Evolutionary conservation across 2,329 filamentous ascomycete species (phyloP), one percentile per base, ranked within the genome.

Genomic region (Penicillium sp.): DNA sequence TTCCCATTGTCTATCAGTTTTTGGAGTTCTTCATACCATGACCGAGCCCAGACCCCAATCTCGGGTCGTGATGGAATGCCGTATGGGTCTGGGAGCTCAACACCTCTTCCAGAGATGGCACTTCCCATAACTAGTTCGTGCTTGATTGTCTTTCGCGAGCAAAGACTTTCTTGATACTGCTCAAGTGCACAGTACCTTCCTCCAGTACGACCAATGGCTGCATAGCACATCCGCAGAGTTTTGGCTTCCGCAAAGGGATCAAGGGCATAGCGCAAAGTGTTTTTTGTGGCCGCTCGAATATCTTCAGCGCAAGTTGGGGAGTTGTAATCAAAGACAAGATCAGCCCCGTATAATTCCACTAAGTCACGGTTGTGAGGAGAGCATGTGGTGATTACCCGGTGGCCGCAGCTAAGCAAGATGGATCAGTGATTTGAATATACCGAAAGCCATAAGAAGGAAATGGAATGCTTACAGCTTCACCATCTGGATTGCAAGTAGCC

Each of bases 271-370:
- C 64, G 61, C 38, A 67, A 63, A 1, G 53, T 50, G 41, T 82
- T 74, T 31, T 76, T 66, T 8, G 71, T 72, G 21, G 62, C 68
- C 6, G 66, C 44, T 19, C 68, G 66, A 45, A 76, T 73, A 15
- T 73, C 66, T 5, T 65, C 58, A 1, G 65, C 70, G 27, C 70
- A 67, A 5, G 68, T 68, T 1, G 68, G 58, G 6, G 72, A 71
- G 21, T 68, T 67, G 48, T 77, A 77, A 53, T 77, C 74, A 36
- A 76, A 77, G 0, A 68, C 68, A 5, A 66, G 64, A 25, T 70
- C 70, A 1, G 75, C 75, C 4, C 74, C 75, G 29, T 75, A 68
- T 2, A 65, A 66, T 38, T 65, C 65, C 41, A 75, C 73, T 1
- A 75, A 58, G 4, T 72, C 68, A 44, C 71, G 71, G 53, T 74